phyloP scores from a whole-genome alignment of 768 basidiomycete species.

The Mycena latifolia region DNA sequence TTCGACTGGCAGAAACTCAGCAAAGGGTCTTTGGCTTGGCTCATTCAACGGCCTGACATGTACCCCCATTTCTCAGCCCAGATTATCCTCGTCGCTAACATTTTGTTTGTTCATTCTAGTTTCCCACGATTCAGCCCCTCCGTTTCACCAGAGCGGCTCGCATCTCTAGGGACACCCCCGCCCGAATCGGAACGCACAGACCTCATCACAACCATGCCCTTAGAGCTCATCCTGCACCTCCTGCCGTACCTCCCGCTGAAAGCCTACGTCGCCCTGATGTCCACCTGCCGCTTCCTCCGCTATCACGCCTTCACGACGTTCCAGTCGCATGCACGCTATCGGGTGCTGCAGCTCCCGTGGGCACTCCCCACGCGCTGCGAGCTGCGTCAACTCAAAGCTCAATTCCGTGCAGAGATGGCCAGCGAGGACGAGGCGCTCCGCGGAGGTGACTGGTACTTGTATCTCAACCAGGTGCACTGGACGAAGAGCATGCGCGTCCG shows the following conservation, averaged over 20 bases:
- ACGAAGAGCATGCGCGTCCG: too few species aligned
- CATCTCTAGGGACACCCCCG: background rate
- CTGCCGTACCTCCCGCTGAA: constrained; percentile 37
- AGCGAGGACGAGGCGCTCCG: too few species aligned
- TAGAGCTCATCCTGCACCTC: constrained; percentile 40
- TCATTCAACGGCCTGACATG: constrained; percentile 39
- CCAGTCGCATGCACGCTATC: background rate
- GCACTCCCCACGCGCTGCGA: too few species aligned
- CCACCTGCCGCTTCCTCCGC: constrained; percentile 44
- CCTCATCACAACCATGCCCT: constrained; percentile 34
- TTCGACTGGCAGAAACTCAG: constrained; percentile 40
- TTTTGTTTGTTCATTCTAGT: constrained; percentile 21
- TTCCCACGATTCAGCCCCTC: constrained; percentile 40
- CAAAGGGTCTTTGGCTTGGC: constrained; percentile 28
- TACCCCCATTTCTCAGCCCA: background rate
- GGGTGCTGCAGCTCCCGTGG: too few species aligned
- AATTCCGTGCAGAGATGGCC: too few species aligned
- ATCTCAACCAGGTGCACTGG: too few species aligned
- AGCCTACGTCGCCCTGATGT: constrained; percentile 38
- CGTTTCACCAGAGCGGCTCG: constrained; percentile 33
- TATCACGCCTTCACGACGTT: constrained; percentile 22
- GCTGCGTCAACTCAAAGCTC: too few species aligned
- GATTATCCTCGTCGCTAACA: background rate
- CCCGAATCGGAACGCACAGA: constrained; percentile 25
- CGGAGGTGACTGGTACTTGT: too few species aligned